Base-by-base conservation (phyloP, 192 early-diverging fungal species). In the Entrophospora sp. region DNA sequence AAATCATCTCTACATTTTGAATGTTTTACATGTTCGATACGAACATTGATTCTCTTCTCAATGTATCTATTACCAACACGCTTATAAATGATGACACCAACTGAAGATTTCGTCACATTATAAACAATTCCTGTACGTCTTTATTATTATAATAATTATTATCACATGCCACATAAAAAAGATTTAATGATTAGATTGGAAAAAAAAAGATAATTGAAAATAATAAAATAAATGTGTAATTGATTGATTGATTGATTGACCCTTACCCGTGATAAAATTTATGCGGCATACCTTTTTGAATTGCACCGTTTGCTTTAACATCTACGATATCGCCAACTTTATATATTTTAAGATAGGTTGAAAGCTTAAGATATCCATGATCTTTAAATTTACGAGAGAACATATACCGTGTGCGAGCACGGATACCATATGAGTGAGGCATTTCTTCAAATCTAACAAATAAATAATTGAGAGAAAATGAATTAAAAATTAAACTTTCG, bases 261-360 rank as follows among this genome's bases (percentile, higher is more conserved):
- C n/a, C n/a, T n/a, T n/a, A 88, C 87, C 92, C 94, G 81, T 98
- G 96, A 89, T 98, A 98, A 89, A 88, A 98, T 89, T 96, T 98
- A 93, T 98, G 96, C 71, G 96, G 96, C 89, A 98, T 89, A 81
- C 96, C 96, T 89, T 94, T 94, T 82, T 98, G 96, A 78, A 95
- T 80, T 69, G 96, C 94, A 82, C 90, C 94, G 84, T 96, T 93
- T 61, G 91, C 94, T 89, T 94, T 95, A 84, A 98, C 92, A 81
- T 98, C 95, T 61, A 97, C 95, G 67, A 98, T 94, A 77, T 98
- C 96, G 61, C 96, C 96, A 58, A 95, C 91, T 87, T 95, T 94
- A 92, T 95, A 98, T 79, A 77, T 89, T 85, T 91, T 93, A 74
- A 98, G 76, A 89, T 96, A 98, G 79, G 93, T 98, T 76, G 93